A percentile compares a stretch with the other conserved stretches of the same genome.
Conservation (phyloP, 805 yeast species). For the Myxozyma nipponensis region DNA sequence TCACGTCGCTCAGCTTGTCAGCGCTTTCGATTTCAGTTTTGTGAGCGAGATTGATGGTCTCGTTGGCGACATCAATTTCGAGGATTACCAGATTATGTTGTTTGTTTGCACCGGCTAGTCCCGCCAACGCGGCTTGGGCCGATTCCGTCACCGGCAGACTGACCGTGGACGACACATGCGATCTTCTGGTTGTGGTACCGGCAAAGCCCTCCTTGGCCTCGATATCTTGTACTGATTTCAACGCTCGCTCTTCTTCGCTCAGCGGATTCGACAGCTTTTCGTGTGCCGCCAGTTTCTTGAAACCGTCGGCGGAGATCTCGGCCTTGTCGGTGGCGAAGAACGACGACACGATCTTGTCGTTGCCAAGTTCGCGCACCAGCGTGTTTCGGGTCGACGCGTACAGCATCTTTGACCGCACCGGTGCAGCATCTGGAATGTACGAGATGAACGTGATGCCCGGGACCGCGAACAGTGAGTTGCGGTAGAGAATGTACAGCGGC, state of each 20-base stretch:
- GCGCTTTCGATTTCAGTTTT: constrained; percentile 32
- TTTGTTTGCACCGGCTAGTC: constrained; percentile 24
- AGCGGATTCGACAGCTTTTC: constrained; percentile 46
- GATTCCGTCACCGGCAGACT: constrained; percentile 33
- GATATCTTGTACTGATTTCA: constrained; percentile 26
- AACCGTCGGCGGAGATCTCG: constrained; percentile 52
- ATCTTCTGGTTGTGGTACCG: constrained; percentile 18
- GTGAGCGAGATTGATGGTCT: constrained; percentile 44
- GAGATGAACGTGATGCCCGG: constrained; percentile 59
- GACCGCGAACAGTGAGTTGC: constrained; percentile 15
- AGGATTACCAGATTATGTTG: constrained; percentile 44
- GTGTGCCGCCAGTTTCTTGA: constrained; percentile 42
- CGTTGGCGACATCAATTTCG: constrained; percentile 49
- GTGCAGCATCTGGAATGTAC: constrained; percentile 81
- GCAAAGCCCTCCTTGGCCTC: constrained; percentile 25
- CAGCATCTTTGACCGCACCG: constrained; percentile 81
- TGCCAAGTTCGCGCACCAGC: constrained; percentile 64
- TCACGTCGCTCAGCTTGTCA: constrained; percentile 35
- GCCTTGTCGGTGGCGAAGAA: constrained; percentile 54
- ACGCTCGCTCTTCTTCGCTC: constrained; percentile 52
- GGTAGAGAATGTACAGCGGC: constrained; percentile 52
- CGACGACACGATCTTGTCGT: constrained; percentile 47
- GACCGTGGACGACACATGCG: constrained; percentile 27
- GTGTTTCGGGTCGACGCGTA: constrained; percentile 88
- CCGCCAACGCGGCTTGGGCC: constrained; percentile 33